Evolutionary conservation across 176 grass and related monocot genomes (phyloP).

Genomic region (Puccinellia tenuiflora): DNA sequence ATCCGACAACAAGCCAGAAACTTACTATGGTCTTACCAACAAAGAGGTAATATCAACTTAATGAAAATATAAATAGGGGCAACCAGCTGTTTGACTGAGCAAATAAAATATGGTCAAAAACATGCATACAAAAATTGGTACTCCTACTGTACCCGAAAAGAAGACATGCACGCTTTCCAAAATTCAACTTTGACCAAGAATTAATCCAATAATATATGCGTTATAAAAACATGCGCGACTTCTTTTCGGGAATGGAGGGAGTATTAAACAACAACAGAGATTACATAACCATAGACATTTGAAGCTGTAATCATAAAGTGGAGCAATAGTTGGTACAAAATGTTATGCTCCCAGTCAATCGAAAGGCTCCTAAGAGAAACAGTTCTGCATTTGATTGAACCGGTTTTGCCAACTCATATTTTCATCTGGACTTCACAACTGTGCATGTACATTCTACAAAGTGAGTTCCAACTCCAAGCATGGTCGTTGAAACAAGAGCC

Average conservation of each 20-base stretch:
- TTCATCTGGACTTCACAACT: constrained; percentile 10
- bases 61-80: not conserved
- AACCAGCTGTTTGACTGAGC: not conserved
- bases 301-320: not conserved
- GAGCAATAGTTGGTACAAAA: not conserved
- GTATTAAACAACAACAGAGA: not conserved
- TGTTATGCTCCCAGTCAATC: not conserved
- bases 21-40: not conserved
- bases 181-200: too few relatives aligned
- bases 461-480: too few relatives aligned
- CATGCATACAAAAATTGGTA: not conserved
- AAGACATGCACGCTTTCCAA: too few relatives aligned
- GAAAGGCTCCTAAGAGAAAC: not conserved
- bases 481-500: not conserved
- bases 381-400: not conserved
- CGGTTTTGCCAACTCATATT: not conserved
- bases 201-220: too few relatives aligned
- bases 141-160: not conserved
- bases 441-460: not conserved
- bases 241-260: too few relatives aligned
- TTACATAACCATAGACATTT: not conserved
- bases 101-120: not conserved
- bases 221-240: too few relatives aligned
- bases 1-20: not conserved
- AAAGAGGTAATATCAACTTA: not conserved